phyloP scores from a whole-genome alignment of 768 basidiomycete genomes.

The Mycena metata region DNA sequence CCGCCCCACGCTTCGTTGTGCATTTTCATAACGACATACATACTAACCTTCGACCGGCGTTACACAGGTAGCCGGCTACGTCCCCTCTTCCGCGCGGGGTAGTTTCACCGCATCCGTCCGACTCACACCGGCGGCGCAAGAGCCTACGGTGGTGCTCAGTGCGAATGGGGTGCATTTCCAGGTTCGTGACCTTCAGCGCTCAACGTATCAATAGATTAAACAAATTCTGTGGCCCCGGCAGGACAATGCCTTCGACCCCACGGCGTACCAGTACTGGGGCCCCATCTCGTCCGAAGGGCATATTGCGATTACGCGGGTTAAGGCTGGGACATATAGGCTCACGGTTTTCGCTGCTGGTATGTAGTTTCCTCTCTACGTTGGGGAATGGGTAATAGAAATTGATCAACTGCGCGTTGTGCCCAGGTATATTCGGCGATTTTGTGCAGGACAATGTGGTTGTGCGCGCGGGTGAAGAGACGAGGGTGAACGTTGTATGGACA shows the following conservation, averaged over 20 bases:
- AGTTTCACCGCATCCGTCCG: slow-evolving; percentile 34
- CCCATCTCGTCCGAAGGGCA: slow-evolving; percentile 28
- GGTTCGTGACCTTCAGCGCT: slow-evolving; percentile 2
- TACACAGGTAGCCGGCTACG: slow-evolving; percentile 41
- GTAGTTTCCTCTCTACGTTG: not conserved
- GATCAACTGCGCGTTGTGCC: not conserved
- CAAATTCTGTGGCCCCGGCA: slow-evolving; percentile 11
- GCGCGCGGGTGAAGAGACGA: slow-evolving; percentile 31
- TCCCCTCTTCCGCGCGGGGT: slow-evolving; percentile 37
- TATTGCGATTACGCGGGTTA: slow-evolving; percentile 41
- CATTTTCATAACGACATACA: too few relatives aligned
- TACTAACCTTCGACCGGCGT: too few relatives aligned
- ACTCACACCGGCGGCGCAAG: slow-evolving; percentile 36
- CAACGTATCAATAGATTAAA: too few relatives aligned
- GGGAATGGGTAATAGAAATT: too few relatives aligned
- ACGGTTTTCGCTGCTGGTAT: slow-evolving; percentile 40
- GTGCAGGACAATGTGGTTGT: slow-evolving; percentile 41
- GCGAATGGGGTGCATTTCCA: slow-evolving; percentile 40
- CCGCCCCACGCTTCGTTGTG: too few relatives aligned
- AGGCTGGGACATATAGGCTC: slow-evolving; percentile 45
- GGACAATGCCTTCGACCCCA: slow-evolving; percentile 40
- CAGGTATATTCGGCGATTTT: slow-evolving; percentile 47
- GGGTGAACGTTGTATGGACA: slow-evolving; percentile 37
- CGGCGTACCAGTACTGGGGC: slow-evolving; percentile 46
- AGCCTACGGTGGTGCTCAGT: slow-evolving; percentile 41